Evolutionary conservation across 306 rosid species (phyloP), one percentile per base, ranked within the genome.

Genomic region (Senna siamea): DNA sequence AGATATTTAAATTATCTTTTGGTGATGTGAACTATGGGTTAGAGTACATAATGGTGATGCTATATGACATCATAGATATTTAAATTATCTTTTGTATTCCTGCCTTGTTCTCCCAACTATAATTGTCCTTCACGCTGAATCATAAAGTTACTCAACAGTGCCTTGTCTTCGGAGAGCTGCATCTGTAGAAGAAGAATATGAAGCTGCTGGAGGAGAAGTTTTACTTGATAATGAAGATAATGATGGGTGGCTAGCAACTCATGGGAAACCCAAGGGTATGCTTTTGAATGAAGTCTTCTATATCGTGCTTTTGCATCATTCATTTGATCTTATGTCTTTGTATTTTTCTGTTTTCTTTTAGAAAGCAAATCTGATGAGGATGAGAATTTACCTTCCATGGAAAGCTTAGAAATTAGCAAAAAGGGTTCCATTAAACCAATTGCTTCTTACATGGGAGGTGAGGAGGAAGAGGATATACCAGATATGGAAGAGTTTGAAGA

Each of bases 221-320:
- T 86, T 94, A 64, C 85, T 94, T 69, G 99, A 94, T 70, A 85
- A 88, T 62, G 98, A 91, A 80, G 98, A 93, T 64, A 85, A 87
- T 70, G 96, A 94, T 79, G 98, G 98, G 43, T 94, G 98, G 98
- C 77, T 94, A 81, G 98, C 98, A 64, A 91, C 97, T 58, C 98
- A 94, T 40, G 96, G 98, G 70, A 89, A 85, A 83, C 99, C 99
- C 20, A 94, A 88, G 81, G 97, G 96, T 88, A 56, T 13, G 69
- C 69, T 47, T 60, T 60, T 75, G 23, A 69, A 35, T 62, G 22
- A 35, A 35, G 53, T 5, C 75, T 15, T 53, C 5, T 9, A 6
- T 9, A 11, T 63, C 43, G 15, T 22, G 61, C 7, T 60, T 57
- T 30, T 60, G 53, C 3, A 11, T 61, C 53, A 52, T 68, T 74